Evolutionary conservation across 768 basidiomycete genomes (phyloP).

Genomic region (Auricularia auricula-judae): DNA sequence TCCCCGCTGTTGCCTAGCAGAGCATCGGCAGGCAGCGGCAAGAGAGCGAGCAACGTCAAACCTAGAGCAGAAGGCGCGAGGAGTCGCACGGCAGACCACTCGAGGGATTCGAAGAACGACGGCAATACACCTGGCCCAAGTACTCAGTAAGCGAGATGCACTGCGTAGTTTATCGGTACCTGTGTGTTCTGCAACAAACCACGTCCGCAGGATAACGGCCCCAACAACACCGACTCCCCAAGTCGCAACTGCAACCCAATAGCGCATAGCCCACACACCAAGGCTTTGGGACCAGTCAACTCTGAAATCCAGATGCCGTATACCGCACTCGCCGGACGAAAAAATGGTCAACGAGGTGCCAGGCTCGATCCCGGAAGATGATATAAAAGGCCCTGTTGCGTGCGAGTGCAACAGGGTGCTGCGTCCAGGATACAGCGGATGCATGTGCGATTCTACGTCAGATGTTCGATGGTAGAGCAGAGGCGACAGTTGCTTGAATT

Average conservation of each 20-base stretch:
- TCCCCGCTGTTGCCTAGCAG: constrained; percentile 54
- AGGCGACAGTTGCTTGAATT: constrained; percentile 43
- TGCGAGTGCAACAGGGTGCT: constrained; percentile 58
- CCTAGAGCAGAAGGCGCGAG: constrained; percentile 32
- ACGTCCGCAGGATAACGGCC: constrained; percentile 43
- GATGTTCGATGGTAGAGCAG: constrained; percentile 55
- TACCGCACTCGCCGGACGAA: constrained; percentile 45
- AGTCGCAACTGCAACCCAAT: constrained; percentile 55
- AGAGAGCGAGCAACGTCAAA: constrained; percentile 35
- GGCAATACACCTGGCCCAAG: not conserved
- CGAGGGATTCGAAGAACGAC: not conserved
- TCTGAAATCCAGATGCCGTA: constrained; percentile 33
- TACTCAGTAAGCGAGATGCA: no score
- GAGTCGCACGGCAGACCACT: constrained; percentile 10
- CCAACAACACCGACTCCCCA: constrained; percentile 70
- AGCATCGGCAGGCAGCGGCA: constrained; percentile 45
- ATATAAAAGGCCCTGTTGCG: constrained; percentile 52
- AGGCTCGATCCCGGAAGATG: constrained; percentile 13
- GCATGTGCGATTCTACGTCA: constrained; percentile 56
- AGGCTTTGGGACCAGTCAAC: constrained; percentile 65
- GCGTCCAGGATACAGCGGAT: constrained; percentile 34
- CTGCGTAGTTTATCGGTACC: not conserved
- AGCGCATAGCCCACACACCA: constrained; percentile 62
- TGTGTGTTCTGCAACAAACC: constrained; percentile 18
- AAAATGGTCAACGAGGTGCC: constrained; percentile 51